Conservation (phyloP, 2,329 filamentous ascomycete genomes). For the Phialophora chinensis region DNA sequence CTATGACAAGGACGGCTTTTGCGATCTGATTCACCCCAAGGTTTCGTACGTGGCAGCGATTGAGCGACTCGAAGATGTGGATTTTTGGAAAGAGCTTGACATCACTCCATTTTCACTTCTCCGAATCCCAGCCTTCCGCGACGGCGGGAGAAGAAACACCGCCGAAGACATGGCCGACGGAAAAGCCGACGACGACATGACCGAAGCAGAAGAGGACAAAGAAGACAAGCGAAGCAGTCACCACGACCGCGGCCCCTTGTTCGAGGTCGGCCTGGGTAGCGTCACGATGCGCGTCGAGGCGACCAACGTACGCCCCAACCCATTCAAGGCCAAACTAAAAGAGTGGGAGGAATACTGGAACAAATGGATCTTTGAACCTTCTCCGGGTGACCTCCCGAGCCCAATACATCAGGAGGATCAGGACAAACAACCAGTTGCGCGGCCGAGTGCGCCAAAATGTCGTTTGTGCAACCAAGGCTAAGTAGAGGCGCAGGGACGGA, state of each 20-base stretch:
- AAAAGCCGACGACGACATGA: too few species aligned
- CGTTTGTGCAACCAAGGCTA: background rate
- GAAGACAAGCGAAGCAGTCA: background rate
- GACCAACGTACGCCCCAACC: background rate
- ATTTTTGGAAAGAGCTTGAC: conserved; percentile 3
- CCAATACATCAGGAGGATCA: background rate
- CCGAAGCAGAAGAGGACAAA: background rate
- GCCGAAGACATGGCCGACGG: background rate
- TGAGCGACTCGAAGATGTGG: background rate
- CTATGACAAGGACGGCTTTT: too few species aligned
- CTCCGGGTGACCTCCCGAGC: background rate
- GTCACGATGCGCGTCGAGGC: background rate
- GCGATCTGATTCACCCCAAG: background rate
- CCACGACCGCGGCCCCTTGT: background rate
- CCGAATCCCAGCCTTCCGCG: background rate
- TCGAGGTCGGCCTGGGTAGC: background rate
- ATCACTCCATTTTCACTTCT: background rate
- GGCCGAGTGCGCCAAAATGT: background rate
- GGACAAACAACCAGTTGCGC: background rate
- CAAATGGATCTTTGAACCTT: background rate
- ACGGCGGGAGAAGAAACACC: background rate
- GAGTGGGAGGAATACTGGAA: background rate
- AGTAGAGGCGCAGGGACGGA: background rate
- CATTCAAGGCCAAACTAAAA: background rate
- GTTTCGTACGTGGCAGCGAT: background rate